Evolutionary conservation across 2,329 filamentous ascomycete species (phyloP), one percentile per base, ranked within the genome.

Genomic region (Calonectria pauciramosa): DNA sequence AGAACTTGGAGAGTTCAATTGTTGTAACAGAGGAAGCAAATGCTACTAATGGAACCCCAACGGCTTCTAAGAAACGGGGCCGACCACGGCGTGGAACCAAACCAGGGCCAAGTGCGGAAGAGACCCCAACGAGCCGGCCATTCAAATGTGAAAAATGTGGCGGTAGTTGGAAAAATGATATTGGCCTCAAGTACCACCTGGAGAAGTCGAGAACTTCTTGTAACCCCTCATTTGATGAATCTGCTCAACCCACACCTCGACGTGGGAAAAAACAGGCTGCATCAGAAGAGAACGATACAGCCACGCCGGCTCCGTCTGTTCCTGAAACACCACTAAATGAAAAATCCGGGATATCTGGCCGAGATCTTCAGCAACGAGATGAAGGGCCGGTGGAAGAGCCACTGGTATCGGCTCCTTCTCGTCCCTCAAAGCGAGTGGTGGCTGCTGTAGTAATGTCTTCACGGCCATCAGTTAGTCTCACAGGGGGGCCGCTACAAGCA

Each of bases 171-270:
- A 91, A 91, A 81, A 92, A 92, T 67, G 85, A 89, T 41, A 84
- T 90, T 59, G 91, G 91, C 0, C 83, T 92, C 20, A 90, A 91
- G 66, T 92, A 92, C 78, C 91, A 92, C 75, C 82, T 89, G 18
- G 88, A 88, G 41, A 92, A 91, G 77, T 89, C 90, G 1, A 85
- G 85, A 73, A 89, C 88, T 4, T 28, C 86, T 18, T 92, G 91
- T 79, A 92, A 92, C 76, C 87, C 90, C 2, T 82, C 80, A 26
- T 84, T 79, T 26, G 84, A 83, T 20, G 70, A 75, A 44, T 70
- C 63, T 26, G 38, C 75, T 11, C 68, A 73, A 23, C 68, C 72
- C 7, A 71, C 75, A 28, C 66, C 68, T 32, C 79, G 75, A 18
- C 79, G 76, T 32, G 75, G 73, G 28, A 77, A 65, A 52, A 78